Percentiles rank a stretch among this genome's conserved stretches.
Evolutionary conservation across 2,329 filamentous ascomycete species (phyloP).

Genomic region (Claviceps purpurea): DNA sequence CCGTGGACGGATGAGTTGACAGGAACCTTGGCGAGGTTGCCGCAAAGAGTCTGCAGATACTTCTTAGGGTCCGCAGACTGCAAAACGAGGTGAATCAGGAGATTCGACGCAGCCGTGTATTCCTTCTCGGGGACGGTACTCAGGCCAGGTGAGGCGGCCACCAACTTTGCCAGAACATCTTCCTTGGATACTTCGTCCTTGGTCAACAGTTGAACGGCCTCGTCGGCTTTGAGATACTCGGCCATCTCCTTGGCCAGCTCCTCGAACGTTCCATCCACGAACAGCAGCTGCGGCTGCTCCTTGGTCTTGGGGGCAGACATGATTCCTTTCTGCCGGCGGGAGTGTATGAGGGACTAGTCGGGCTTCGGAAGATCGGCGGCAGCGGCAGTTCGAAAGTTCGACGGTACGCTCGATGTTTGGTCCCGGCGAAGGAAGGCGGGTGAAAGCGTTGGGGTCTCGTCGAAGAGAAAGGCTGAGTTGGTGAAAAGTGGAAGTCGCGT

Average conservation of each 20-base stretch:
- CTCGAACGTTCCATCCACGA: constrained; percentile 84
- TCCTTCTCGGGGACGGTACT: constrained; percentile 90
- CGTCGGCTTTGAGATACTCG: constrained; percentile 77
- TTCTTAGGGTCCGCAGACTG: constrained; percentile 75
- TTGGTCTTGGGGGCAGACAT: constrained; percentile 23
- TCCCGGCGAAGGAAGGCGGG: background rate
- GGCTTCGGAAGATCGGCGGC: background rate
- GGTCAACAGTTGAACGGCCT: constrained; percentile 62
- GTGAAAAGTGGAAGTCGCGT: constrained; percentile 6
- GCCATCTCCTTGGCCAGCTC: constrained; percentile 92
- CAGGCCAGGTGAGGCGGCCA: constrained; percentile 62
- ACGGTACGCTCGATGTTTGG: no score
- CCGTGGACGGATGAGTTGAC: constrained; percentile 77
- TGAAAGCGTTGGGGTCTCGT: background rate
- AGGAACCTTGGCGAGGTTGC: constrained; percentile 78
- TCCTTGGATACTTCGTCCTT: constrained; percentile 56
- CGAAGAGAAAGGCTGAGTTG: constrained; percentile 14
- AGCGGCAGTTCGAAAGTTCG: background rate
- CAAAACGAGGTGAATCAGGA: constrained; percentile 83
- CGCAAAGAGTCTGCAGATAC: constrained; percentile 78
- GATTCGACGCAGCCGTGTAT: constrained; percentile 91
- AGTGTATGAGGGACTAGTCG: background rate
- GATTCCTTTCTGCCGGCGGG: background rate
- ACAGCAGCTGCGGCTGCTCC: constrained; percentile 47
- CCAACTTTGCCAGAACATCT: constrained; percentile 78